Percentiles rank a stretch among this genome's conserved stretches.
Evolutionary conservation across 2,329 filamentous ascomycete genomes (phyloP).

Genomic region (Huntiella moniliformis): DNA sequence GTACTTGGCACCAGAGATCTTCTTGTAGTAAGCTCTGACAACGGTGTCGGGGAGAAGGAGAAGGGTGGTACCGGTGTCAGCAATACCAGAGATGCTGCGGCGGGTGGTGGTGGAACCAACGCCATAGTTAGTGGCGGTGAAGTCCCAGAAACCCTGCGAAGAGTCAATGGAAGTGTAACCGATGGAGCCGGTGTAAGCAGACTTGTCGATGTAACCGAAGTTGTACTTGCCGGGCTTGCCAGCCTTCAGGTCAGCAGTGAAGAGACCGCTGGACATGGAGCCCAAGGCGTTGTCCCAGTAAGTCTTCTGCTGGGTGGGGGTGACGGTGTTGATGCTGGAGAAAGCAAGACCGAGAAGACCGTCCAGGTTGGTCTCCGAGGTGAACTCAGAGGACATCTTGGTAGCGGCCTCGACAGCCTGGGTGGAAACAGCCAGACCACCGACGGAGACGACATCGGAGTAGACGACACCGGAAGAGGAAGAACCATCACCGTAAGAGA

Average conservation of each 20-base stretch:
- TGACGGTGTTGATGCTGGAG: slow-evolving; percentile 22
- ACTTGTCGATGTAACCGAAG: slow-evolving; percentile 50
- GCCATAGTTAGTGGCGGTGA: slow-evolving; percentile 24
- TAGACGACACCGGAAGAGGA: slow-evolving; percentile 25
- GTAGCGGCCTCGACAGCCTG: slow-evolving; percentile 27
- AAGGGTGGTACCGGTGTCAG: slow-evolving; percentile 44
- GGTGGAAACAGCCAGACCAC: slow-evolving; percentile 21
- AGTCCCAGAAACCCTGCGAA: slow-evolving; percentile 44
- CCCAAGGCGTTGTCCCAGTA: slow-evolving; percentile 21
- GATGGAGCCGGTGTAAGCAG: slow-evolving; percentile 40
- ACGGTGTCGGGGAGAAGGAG: slow-evolving; percentile 38
- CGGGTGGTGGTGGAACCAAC: not conserved
- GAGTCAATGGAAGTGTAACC: slow-evolving; percentile 41
- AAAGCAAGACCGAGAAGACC: slow-evolving; percentile 28
- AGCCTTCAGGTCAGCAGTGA: slow-evolving; percentile 50
- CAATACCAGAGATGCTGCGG: slow-evolving; percentile 17
- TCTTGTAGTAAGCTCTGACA: slow-evolving; percentile 28
- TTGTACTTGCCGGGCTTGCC: slow-evolving; percentile 46
- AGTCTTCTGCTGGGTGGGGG: slow-evolving; percentile 20
- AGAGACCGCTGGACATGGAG: slow-evolving; percentile 23
- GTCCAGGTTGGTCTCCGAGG: slow-evolving; percentile 17
- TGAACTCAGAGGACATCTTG: slow-evolving; percentile 23
- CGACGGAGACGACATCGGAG: slow-evolving; percentile 24
- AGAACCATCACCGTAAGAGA: slow-evolving; percentile 26
- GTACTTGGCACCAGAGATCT: slow-evolving; percentile 25